Percentiles rank a stretch among this genome's conserved stretches.
phyloP scores from a whole-genome alignment of 495 filamentous ascomycete species.

The Choiromyces venosus region DNA sequence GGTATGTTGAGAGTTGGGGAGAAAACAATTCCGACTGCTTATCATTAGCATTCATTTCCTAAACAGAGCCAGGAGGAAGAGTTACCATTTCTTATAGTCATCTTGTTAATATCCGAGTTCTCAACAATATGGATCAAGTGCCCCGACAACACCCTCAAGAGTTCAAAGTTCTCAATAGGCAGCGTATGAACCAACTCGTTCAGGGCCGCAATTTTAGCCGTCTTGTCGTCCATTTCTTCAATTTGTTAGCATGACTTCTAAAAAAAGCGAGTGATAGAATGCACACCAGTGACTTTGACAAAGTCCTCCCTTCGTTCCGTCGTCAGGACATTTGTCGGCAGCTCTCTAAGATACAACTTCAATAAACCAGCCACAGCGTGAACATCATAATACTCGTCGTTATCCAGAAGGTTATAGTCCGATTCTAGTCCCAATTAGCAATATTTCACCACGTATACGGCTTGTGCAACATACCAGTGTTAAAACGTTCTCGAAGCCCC shows the following conservation, averaged over 20 bases:
- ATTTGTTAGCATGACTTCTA: conserved; percentile 18
- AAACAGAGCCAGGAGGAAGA: not conserved
- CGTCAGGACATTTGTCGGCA: conserved; percentile 85
- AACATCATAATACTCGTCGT: conserved; percentile 85
- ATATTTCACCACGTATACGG: not conserved
- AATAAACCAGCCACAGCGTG: conserved; percentile 92
- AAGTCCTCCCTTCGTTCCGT: conserved; percentile 87
- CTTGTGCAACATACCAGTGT: conserved; percentile 71
- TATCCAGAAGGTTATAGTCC: conserved; percentile 79
- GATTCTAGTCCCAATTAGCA: conserved; percentile 54
- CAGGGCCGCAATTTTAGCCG: conserved; percentile 75
- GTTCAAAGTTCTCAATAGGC: conserved; percentile 68
- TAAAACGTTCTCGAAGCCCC: conserved; percentile 82
- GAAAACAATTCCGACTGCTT: conserved; percentile 89
- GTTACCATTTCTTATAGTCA: conserved; percentile 77
- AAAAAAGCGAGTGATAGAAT: not conserved
- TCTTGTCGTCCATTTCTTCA: conserved; percentile 60
- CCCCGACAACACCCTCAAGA: conserved; percentile 74
- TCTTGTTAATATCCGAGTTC: conserved; percentile 88
- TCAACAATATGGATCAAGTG: conserved; percentile 87
- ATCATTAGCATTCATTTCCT: conserved; percentile 9
- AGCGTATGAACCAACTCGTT: conserved; percentile 78
- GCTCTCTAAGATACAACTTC: conserved; percentile 88
- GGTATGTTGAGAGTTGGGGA: conserved; percentile 98
- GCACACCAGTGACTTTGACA: conserved; percentile 71